Percentiles rank a stretch among this genome's conserved stretches.
Conservation (phyloP, 805 yeast species). For the Metschnikowia anglica region DNA sequence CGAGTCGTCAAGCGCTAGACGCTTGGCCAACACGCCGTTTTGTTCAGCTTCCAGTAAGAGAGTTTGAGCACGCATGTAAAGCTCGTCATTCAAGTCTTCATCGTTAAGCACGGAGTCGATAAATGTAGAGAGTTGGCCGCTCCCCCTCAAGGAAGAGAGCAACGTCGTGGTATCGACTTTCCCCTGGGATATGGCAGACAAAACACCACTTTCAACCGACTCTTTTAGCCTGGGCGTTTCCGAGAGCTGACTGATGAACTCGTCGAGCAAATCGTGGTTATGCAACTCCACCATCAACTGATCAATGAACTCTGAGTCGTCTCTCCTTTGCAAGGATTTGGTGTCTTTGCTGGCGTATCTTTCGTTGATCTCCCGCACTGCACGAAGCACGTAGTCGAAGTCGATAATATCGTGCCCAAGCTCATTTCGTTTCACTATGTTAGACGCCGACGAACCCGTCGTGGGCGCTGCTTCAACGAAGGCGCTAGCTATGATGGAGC, state of each 20-base stretch:
- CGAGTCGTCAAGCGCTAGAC: constrained; percentile 14
- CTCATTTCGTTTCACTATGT: constrained; percentile 16
- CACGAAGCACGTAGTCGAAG: constrained; percentile 17
- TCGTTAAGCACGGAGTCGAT: constrained; percentile 20
- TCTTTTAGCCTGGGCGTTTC: constrained; percentile 18
- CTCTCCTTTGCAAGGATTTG: constrained; percentile 16
- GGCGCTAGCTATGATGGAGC: constrained; percentile 20
- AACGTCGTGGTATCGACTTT: constrained; percentile 19
- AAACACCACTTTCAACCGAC: constrained; percentile 18
- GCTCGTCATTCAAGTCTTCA: constrained; percentile 19
- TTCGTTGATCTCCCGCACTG: constrained; percentile 15
- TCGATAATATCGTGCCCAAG: constrained; percentile 17
- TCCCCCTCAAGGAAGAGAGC: constrained; percentile 14
- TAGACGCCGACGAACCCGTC: constrained; percentile 12
- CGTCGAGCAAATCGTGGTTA: constrained; percentile 17
- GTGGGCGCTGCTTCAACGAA: constrained; percentile 28
- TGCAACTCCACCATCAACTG: constrained; percentile 20
- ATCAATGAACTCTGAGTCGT: constrained; percentile 19
- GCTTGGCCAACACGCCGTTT: constrained; percentile 7
- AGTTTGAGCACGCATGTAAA: constrained; percentile 12
- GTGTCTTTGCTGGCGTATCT: constrained; percentile 14
- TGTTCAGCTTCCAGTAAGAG: constrained; percentile 6
- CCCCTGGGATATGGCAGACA: constrained; percentile 18
- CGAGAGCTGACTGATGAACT: constrained; percentile 21
- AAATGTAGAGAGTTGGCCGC: constrained; percentile 16